phyloP scores from a whole-genome alignment of 1,284 basidiomycete genomes.

The Coniferiporia sulphurascens region DNA sequence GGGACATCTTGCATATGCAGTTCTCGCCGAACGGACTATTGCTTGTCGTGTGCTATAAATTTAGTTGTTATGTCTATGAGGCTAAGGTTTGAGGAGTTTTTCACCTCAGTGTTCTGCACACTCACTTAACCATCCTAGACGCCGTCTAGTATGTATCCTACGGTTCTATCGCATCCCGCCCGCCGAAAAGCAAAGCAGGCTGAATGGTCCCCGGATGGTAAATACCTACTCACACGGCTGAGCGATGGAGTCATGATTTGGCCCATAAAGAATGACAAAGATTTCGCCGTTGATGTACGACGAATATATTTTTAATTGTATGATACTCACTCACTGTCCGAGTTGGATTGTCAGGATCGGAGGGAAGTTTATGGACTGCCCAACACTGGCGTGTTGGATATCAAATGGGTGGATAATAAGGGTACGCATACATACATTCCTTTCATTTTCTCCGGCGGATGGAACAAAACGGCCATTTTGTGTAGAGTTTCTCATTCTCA shows the following conservation, averaged over 20 bases:
- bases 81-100: not conserved
- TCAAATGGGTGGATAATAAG: conserved; percentile 12
- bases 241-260: conserved; percentile 11
- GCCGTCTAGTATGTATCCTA: not conserved
- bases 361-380: not conserved
- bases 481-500: conserved; percentile 8
- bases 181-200: conserved; percentile 15
- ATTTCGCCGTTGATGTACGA: too few species aligned
- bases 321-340: too few species aligned
- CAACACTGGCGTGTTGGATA: conserved; percentile 5
- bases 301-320: not conserved
- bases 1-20: conserved; percentile 5
- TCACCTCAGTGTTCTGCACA: not conserved
- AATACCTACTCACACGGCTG: conserved; percentile 7
- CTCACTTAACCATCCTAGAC: not conserved
- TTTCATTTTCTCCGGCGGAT: not conserved
- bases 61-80: conserved; percentile 10
- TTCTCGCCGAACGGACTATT: conserved; percentile 13
- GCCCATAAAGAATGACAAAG: not conserved
- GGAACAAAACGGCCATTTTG: not conserved
- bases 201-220: conserved; percentile 14
- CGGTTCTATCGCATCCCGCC: not conserved
- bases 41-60: conserved; percentile 15
- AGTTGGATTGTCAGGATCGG: not conserved
- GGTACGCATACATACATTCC: not conserved